Conservation (phyloP, 139 green algal species). For the Coelastrella sp. region DNA sequence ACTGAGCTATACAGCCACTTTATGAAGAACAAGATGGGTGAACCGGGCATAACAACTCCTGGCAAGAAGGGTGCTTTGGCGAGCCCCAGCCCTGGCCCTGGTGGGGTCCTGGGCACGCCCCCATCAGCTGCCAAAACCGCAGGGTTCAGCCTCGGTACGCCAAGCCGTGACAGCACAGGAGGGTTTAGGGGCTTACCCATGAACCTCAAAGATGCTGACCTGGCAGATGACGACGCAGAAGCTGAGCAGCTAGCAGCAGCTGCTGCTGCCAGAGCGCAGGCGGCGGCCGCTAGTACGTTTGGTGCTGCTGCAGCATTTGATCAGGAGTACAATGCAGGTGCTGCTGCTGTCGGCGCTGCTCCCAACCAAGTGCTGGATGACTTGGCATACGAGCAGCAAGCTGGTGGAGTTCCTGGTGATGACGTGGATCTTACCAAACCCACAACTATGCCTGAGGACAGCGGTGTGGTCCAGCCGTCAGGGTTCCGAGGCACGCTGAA, state of each 20-base stretch:
- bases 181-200: not conserved
- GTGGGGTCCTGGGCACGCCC: not conserved
- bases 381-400: not conserved
- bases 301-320: constrained; percentile 45
- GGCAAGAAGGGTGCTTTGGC: not conserved
- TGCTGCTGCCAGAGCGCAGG: constrained; percentile 22
- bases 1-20: constrained; percentile 82
- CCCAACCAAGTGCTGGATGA: not conserved
- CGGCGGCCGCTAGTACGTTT: constrained; percentile 23
- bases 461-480: constrained; percentile 49
- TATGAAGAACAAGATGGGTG: constrained; percentile 67
- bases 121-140: not conserved
- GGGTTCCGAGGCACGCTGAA: constrained; percentile 75
- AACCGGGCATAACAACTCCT: not conserved
- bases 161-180: not conserved
- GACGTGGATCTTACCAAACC: constrained; percentile 45
- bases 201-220: not conserved
- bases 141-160: not conserved
- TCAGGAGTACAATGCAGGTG: constrained; percentile 28
- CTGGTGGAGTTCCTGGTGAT: constrained; percentile 16
- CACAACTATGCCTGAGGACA: constrained; percentile 53
- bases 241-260: constrained; percentile 24
- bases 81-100: not conserved
- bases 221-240: constrained; percentile 44
- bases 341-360: constrained; percentile 39